Conservation (phyloP, 2,329 filamentous ascomycete species). For the Xylariomycetidae sp. region DNA sequence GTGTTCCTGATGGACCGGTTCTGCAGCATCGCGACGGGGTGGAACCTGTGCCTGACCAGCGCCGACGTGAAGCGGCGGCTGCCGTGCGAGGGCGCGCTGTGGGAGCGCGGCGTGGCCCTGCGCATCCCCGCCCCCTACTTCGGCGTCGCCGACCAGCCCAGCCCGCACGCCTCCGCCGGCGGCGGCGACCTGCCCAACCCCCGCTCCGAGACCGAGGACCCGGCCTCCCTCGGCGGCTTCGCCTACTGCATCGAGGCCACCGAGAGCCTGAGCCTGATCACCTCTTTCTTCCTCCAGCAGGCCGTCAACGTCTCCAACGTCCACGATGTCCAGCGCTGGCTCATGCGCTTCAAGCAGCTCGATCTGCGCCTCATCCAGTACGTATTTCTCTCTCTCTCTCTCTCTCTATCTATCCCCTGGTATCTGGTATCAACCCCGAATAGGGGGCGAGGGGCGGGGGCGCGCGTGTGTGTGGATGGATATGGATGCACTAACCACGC, state of each 20-base stretch:
- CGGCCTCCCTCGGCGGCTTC: slow-evolving; percentile 36
- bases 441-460: too few relatives aligned
- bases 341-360: slow-evolving; percentile 41
- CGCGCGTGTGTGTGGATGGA: too few relatives aligned
- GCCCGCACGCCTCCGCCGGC: slow-evolving; percentile 28
- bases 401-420: too few relatives aligned
- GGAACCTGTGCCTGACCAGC: slow-evolving; percentile 29
- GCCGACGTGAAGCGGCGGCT: slow-evolving; percentile 28
- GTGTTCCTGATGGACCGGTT: slow-evolving; percentile 33
- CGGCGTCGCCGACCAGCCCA: slow-evolving; percentile 42
- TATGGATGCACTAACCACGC: too few relatives aligned
- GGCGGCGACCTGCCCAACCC: slow-evolving; percentile 29
- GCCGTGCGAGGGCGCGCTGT: slow-evolving; percentile 34
- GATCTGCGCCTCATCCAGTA: slow-evolving; percentile 39
- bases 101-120: slow-evolving; percentile 33
- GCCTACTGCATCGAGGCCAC: slow-evolving; percentile 42
- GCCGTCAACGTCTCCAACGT: slow-evolving; percentile 32
- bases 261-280: slow-evolving; percentile 38
- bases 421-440: too few relatives aligned
- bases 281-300: slow-evolving; percentile 39
- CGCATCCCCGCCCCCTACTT: slow-evolving; percentile 34
- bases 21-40: slow-evolving; percentile 33
- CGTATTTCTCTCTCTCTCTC: too few relatives aligned
- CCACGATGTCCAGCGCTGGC: slow-evolving; percentile 36
- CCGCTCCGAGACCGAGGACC: slow-evolving; percentile 23